Percentiles rank a stretch among this genome's conserved stretches.
phyloP scores from a whole-genome alignment of 192 early-diverging fungal genomes.

The Coemansia sp. region DNA sequence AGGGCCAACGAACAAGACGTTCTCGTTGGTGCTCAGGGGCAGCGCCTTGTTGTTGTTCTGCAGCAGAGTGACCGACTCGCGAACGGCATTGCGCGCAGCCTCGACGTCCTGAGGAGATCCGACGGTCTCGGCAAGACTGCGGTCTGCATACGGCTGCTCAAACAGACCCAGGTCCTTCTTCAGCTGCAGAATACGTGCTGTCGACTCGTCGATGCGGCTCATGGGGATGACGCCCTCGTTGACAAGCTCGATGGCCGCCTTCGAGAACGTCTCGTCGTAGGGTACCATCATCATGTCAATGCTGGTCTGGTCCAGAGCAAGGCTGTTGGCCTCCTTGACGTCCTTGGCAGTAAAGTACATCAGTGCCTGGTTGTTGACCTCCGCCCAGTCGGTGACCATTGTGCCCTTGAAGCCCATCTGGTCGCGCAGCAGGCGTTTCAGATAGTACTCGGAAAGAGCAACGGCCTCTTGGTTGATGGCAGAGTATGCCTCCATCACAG shows the following conservation, averaged over 20 bases:
- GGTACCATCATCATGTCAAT: slow-evolving; percentile 60
- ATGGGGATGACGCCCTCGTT: slow-evolving; percentile 22
- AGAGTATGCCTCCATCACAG: slow-evolving; percentile 64
- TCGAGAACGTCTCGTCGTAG: slow-evolving; percentile 48
- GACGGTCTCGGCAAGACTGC: slow-evolving; percentile 36
- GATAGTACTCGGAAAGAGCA: slow-evolving; percentile 55
- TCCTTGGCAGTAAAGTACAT: slow-evolving; percentile 41
- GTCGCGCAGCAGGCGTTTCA: slow-evolving; percentile 54
- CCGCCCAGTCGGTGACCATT: slow-evolving; percentile 58
- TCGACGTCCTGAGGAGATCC: slow-evolving; percentile 54
- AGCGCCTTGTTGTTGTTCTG: slow-evolving; percentile 54
- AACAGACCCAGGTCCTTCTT: slow-evolving; percentile 60
- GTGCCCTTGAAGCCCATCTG: slow-evolving; percentile 56
- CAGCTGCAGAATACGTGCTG: slow-evolving; percentile 50
- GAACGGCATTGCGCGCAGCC: slow-evolving; percentile 51
- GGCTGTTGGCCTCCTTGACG: slow-evolving; percentile 35
- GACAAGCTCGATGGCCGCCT: slow-evolving; percentile 35
- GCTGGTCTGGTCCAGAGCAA: slow-evolving; percentile 39
- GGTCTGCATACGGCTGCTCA: slow-evolving; percentile 35
- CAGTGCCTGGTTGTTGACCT: slow-evolving; percentile 52
- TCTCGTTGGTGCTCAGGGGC: slow-evolving; percentile 48
- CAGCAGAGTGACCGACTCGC: slow-evolving; percentile 60
- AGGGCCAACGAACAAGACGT: slow-evolving; percentile 58
- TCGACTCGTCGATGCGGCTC: slow-evolving; percentile 46
- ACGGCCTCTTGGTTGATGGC: slow-evolving; percentile 62